Evolutionary conservation across 2,329 filamentous ascomycete species (phyloP).

Genomic region (Parastagonospora nodorum): DNA sequence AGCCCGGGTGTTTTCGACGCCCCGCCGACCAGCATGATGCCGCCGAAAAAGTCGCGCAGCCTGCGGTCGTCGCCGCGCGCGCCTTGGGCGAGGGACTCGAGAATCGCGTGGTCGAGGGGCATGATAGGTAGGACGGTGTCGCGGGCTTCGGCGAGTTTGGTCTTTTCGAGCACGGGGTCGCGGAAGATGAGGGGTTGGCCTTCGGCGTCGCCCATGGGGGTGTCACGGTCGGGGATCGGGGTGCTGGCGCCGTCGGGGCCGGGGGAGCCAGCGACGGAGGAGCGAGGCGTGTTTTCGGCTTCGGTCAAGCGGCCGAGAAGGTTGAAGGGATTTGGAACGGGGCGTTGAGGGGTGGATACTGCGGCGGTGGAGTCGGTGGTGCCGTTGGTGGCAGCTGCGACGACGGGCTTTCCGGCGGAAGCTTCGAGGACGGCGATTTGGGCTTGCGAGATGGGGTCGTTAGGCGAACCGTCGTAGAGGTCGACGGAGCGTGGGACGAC

Average conservation of each 20-base stretch:
- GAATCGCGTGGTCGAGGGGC: constrained; percentile 85
- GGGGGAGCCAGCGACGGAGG: constrained; percentile 86
- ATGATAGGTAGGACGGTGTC: constrained; percentile 82
- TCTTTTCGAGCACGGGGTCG: constrained; percentile 55
- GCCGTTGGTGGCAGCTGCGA: constrained; percentile 34
- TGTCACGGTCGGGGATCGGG: constrained; percentile 59
- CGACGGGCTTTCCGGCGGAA: constrained; percentile 48
- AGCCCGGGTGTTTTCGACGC: constrained; percentile 65
- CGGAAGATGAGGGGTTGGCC: constrained; percentile 45
- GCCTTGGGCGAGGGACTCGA: constrained; percentile 86
- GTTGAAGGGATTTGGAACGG: constrained; percentile 67
- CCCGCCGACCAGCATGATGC: constrained; percentile 48
- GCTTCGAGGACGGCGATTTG: constrained; percentile 70
- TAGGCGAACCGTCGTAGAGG: constrained; percentile 88
- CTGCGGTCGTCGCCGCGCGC: constrained; percentile 90
- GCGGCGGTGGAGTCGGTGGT: constrained; percentile 41
- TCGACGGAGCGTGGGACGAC: constrained; percentile 89
- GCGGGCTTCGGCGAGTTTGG: constrained; percentile 64
- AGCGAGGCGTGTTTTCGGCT: constrained; percentile 75
- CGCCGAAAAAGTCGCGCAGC: constrained; percentile 74
- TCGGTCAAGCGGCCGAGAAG: constrained; percentile 72
- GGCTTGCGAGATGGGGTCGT: constrained; percentile 85
- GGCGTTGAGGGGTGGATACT: constrained; percentile 58
- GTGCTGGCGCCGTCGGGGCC: constrained; percentile 82
- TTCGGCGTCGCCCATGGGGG: constrained; percentile 50